Evolutionary conservation across 2,329 filamentous ascomycete genomes (phyloP).

Genomic region (Ophiostoma australiae): DNA sequence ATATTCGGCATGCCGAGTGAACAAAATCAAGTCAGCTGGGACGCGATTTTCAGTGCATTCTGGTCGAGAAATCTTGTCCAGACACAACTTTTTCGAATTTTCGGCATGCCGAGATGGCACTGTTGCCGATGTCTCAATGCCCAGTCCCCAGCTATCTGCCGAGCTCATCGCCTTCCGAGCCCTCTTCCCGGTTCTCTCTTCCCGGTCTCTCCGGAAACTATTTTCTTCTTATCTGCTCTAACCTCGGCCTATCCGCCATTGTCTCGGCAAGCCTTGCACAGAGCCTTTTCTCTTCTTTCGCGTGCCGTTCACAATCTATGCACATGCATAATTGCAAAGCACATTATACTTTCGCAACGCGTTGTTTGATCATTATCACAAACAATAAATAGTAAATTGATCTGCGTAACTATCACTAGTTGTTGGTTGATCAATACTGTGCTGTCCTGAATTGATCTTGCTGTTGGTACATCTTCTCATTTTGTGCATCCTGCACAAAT

Average conservation of each 20-base stretch:
- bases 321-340: neutral
- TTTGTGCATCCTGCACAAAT: too few species aligned
- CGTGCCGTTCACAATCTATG: neutral
- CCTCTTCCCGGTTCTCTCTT: neutral
- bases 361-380: neutral
- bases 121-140: neutral
- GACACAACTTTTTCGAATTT: slow-evolving; percentile 1
- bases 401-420: neutral
- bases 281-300: neutral
- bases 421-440: too few species aligned
- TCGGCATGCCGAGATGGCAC: slow-evolving; percentile 2
- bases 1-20: neutral
- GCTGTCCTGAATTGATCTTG: too few species aligned
- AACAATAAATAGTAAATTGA: neutral
- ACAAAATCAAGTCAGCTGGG: neutral
- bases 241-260: neutral
- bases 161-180: neutral
- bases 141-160: neutral
- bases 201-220: neutral
- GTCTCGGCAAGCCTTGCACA: neutral
- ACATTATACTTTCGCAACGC: neutral
- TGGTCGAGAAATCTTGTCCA: neutral
- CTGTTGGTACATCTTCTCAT: too few species aligned
- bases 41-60: neutral
- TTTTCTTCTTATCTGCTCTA: neutral